Percentiles rank a stretch among this genome's conserved stretches.
These are phyloP conservation scores for Gamarada debralockiae DNA, from an alignment of 495 filamentous ascomycete genomes.

Conservation along the genomic window DNA sequence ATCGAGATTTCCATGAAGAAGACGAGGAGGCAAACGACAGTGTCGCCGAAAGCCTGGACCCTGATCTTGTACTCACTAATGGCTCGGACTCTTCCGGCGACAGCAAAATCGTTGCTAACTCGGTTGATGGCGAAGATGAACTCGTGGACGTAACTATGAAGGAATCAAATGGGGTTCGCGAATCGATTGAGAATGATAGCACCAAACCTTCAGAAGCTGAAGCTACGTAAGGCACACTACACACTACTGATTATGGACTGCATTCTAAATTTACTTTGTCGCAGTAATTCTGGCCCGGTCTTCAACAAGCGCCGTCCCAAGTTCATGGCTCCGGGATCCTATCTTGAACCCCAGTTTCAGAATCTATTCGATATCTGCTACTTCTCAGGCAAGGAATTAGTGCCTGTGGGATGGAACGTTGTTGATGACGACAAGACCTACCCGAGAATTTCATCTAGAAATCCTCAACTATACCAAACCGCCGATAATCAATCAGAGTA, in stretches of 20 bases:
- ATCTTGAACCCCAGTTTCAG: conserved; percentile 47
- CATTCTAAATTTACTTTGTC: not conserved
- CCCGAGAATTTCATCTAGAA: conserved; percentile 53
- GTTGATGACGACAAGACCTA: conserved; percentile 53
- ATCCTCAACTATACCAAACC: conserved; percentile 27
- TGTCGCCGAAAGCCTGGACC: conserved; percentile 51
- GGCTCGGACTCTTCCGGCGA: conserved; percentile 68
- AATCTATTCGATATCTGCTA: conserved; percentile 69
- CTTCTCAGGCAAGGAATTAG: conserved; percentile 46
- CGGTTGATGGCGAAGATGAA: conserved; percentile 85
- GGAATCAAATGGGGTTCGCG: conserved; percentile 32
- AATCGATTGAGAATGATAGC: not conserved
- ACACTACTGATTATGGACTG: not conserved
- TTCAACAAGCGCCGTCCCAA: conserved; percentile 22
- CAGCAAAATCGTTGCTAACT: conserved; percentile 65
- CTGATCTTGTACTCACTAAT: conserved; percentile 67
- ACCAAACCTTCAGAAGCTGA: not conserved
- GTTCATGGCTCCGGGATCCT: conserved; percentile 15
- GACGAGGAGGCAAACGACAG: conserved; percentile 41
- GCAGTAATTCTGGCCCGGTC: not conserved
- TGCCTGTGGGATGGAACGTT: conserved; percentile 62
- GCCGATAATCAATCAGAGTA: conserved; percentile 19
- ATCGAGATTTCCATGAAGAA: conserved; percentile 35
- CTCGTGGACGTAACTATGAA: conserved; percentile 88
- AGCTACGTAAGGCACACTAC: not conserved